Base-by-base conservation (phyloP, 1,139 yeast genomes). In the Geotrichum citri-aurantii region DNA sequence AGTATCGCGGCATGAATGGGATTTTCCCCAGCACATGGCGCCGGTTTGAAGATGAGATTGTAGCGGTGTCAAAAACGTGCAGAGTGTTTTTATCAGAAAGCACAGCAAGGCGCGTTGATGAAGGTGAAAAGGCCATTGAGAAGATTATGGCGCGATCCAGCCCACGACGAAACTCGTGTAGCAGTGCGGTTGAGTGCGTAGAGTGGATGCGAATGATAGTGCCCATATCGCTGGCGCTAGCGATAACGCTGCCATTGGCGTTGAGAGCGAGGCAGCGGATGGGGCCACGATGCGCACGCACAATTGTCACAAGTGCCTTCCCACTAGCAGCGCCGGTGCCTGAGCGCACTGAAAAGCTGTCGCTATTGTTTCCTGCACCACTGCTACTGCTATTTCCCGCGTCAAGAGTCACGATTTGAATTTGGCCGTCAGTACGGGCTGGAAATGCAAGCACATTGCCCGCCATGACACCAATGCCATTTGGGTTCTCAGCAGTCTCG, bases 141-240 rank as follows among this genome's bases (percentile, higher is more conserved):
- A 87, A 87, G 6, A 93, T 81, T 21, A 79, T 77, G 0, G 97
- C 97, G 58, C 85, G 78, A 70, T 93, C 98, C 31, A 91, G 71
- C 0, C 98, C 98, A 56, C 99, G 78, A 65, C 98, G 79, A 67
- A 91, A 92, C 69, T 90, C 97, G 66, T 81, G 86, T 24, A 89
- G 68, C 59, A 89, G 75, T 1, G 87, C 80, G n/a, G 95, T 87
- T 57, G 82, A 85, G 58, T 79, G 79, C 0, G 93, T 85, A 10
- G 90, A 85, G 69, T 88, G 93, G 2, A 91, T 79, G 58, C 98
- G 71, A 46, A 92, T 85, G 24, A 92, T 79, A 0, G 98, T 92
- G 0, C 98, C 99, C 37, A 89, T 83, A 55, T 83, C 88, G 6
- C 95, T 86, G 3, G 97, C 96, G 12, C 93, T 85, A 0, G 97